Evolutionary conservation across 2,329 filamentous ascomycete species (phyloP).

Genomic region (Colletotrichum cuscutae): DNA sequence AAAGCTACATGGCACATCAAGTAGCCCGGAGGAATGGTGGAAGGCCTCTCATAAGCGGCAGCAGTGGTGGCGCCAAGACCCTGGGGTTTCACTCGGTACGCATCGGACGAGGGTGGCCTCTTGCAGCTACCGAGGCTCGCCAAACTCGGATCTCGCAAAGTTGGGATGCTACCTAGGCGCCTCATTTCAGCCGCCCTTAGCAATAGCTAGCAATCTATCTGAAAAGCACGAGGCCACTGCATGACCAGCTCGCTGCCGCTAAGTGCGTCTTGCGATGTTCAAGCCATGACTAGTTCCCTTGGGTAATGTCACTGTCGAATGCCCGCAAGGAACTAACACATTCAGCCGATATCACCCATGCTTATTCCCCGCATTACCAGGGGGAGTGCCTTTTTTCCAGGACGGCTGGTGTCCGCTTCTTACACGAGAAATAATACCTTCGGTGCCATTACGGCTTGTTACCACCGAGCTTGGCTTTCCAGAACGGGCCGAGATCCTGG

Average conservation of each 20-base stretch:
- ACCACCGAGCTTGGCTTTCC: not conserved
- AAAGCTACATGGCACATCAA: no score
- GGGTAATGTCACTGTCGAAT: conserved; percentile 1
- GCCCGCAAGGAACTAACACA: not conserved
- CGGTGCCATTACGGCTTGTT: not conserved
- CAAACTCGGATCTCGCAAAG: conserved; percentile 8
- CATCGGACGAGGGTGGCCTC: not conserved
- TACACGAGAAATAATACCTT: not conserved
- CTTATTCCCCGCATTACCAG: not conserved
- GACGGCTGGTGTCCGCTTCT: not conserved
- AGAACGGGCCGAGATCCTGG: not conserved
- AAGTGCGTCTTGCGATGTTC: not conserved
- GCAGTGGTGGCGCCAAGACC: not conserved
- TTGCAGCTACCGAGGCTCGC: conserved; percentile 1
- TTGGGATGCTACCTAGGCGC: conserved; percentile 6
- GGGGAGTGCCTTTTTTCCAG: not conserved
- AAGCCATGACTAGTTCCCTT: not conserved
- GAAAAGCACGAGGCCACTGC: not conserved
- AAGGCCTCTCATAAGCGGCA: not conserved
- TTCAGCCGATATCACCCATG: conserved; percentile 1
- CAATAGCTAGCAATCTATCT: conserved; percentile 17
- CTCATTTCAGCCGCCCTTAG: conserved; percentile 1
- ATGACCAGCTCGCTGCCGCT: not conserved
- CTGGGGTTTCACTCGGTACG: not conserved
- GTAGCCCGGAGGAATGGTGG: not conserved